These are phyloP conservation scores for Fusarium temperatum DNA, from an alignment of 2,329 filamentous ascomycete species.

Conservation along the genomic window DNA sequence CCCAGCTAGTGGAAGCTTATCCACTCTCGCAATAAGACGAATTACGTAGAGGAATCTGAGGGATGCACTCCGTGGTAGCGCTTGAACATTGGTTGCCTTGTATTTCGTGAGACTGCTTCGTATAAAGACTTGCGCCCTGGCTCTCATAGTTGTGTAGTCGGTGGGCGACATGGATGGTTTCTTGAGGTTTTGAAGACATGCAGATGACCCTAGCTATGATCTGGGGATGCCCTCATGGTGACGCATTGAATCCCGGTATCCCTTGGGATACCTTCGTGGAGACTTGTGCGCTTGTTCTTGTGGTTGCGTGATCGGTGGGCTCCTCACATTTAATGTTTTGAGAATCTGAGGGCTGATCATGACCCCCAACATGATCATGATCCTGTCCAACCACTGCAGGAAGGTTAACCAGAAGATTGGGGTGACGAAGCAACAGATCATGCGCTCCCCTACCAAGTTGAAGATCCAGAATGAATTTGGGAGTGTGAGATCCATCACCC, in stretches of 20 bases:
- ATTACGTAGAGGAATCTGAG: conserved; percentile 83
- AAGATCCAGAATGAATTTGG: too few relatives aligned
- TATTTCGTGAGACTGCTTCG: conserved; percentile 74
- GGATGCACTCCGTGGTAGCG: conserved; percentile 67
- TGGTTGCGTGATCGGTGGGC: conserved; percentile 67
- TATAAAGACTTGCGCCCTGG: conserved; percentile 66
- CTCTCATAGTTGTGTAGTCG: too few relatives aligned
- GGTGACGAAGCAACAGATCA: rapidly evolving
- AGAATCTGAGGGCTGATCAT: conserved; percentile 58
- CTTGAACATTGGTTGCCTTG: conserved; percentile 76
- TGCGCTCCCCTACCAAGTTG: rapidly evolving
- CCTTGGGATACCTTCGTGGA: conserved; percentile 78
- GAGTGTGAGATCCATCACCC: too few relatives aligned
- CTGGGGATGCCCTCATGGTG: too few relatives aligned
- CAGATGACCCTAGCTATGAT: too few relatives aligned
- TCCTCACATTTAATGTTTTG: conserved; percentile 55
- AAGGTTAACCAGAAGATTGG: neutral
- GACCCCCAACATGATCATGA: neutral
- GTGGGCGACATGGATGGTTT: too few relatives aligned
- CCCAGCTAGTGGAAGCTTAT: neutral
- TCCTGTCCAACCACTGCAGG: neutral
- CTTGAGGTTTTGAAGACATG: too few relatives aligned
- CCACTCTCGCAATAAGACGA: conserved; percentile 88
- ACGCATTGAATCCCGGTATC: too few relatives aligned
- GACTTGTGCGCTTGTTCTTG: conserved; percentile 73